Evolutionary conservation across 1,139 yeast genomes (phyloP).

Genomic region (Nadsonia starkeyi-henricii): DNA sequence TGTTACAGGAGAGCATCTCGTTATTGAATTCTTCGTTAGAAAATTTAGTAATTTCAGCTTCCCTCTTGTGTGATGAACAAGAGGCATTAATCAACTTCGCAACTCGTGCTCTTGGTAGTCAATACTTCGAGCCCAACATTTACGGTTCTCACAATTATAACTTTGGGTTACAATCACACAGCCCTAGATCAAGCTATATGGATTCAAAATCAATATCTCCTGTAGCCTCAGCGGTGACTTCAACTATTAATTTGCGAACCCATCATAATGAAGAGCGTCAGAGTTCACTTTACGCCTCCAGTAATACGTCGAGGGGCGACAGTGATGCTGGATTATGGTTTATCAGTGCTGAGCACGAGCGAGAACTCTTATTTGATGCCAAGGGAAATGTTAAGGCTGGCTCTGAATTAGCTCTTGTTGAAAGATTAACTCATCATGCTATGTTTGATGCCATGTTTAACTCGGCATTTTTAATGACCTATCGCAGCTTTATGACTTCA

Average conservation of each 20-base stretch:
- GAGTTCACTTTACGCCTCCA: not conserved
- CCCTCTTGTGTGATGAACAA: not conserved
- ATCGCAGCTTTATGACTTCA: conserved; percentile 63
- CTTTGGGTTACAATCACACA: not conserved
- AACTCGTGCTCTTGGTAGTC: not conserved
- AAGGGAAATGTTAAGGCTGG: conserved; percentile 79
- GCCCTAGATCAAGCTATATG: not conserved
- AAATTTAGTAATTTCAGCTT: not conserved
- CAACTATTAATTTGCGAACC: not conserved
- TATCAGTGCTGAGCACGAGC: conserved; percentile 65
- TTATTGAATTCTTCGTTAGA: not conserved
- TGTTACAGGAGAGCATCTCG: not conserved
- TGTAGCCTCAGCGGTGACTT: not conserved
- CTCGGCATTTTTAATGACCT: conserved; percentile 58
- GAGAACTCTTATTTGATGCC: conserved; percentile 54
- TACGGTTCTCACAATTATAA: not conserved
- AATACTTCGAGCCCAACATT: not conserved
- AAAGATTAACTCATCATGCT: conserved; percentile 73
- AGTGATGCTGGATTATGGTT: conserved; percentile 50
- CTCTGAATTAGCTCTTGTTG: conserved; percentile 63
- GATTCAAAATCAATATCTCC: not conserved
- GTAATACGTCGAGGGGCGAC: conserved; percentile 13
- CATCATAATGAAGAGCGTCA: not conserved
- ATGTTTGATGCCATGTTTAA: conserved; percentile 55
- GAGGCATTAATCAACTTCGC: not conserved